These are phyloP conservation scores for Aureobasidium lini DNA, from an alignment of 2,329 filamentous ascomycete genomes.

Conservation along the genomic window DNA sequence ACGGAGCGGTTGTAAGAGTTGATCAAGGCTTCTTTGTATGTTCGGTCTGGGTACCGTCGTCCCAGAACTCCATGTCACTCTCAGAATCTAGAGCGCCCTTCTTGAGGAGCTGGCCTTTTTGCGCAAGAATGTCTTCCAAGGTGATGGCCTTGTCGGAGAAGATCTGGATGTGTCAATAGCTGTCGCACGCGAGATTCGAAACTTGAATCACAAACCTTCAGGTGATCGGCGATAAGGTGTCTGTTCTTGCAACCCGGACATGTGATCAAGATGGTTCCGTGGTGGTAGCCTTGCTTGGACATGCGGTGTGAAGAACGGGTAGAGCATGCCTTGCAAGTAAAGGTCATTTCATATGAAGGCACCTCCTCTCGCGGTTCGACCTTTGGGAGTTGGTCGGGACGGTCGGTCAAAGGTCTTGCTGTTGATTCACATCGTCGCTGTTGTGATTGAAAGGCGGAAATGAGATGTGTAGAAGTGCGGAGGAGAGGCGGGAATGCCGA, in stretches of 20 bases:
- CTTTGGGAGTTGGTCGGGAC: slow-evolving; percentile 17
- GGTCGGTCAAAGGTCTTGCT: slow-evolving; percentile 24
- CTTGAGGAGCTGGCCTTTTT: slow-evolving; percentile 68
- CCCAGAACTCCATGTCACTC: slow-evolving; percentile 90
- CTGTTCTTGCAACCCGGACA: slow-evolving; percentile 81
- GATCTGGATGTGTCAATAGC: slow-evolving; percentile 40
- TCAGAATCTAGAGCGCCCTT: slow-evolving; percentile 63
- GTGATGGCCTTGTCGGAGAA: slow-evolving; percentile 66
- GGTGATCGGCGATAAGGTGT: slow-evolving; percentile 86
- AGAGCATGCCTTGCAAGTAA: slow-evolving; percentile 78
- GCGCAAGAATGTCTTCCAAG: slow-evolving; percentile 67
- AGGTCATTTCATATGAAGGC: slow-evolving; percentile 78
- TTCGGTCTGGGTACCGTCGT: slow-evolving; percentile 44
- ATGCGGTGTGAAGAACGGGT: slow-evolving; percentile 75
- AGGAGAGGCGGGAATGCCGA: slow-evolving; percentile 16
- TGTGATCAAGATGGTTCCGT: slow-evolving; percentile 78
- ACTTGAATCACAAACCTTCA: slow-evolving; percentile 45
- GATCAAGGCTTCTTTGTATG: neutral
- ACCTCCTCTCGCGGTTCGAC: slow-evolving; percentile 29
- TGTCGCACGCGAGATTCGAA: neutral
- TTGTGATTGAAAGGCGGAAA: slow-evolving; percentile 22
- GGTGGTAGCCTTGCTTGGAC: slow-evolving; percentile 91
- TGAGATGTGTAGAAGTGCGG: slow-evolving; percentile 9
- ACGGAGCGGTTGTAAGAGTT: neutral
- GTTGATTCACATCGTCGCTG: slow-evolving; percentile 17